Conservation (phyloP, 768 basidiomycete genomes). For the Panaeolus papilionaceus region DNA sequence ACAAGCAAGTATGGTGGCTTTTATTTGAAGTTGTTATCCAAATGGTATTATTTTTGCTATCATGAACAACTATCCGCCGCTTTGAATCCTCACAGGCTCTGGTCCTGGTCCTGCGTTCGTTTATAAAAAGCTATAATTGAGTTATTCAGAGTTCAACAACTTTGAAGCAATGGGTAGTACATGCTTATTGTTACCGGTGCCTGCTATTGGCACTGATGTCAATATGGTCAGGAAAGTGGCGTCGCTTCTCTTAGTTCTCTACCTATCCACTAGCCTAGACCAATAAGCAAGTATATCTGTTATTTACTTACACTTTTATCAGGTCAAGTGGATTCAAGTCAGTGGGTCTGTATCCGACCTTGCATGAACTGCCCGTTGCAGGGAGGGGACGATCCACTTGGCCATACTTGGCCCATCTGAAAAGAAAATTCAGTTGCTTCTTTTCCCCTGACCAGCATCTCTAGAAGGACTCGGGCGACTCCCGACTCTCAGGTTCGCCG, state of each 20-base stretch:
- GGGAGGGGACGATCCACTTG: background rate
- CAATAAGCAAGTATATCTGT: background rate
- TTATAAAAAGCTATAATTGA: background rate
- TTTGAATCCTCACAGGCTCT: background rate
- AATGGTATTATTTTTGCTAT: background rate
- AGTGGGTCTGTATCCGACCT: too few relatives aligned
- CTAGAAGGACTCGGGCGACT: background rate
- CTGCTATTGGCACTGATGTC: background rate
- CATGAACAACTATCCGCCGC: background rate
- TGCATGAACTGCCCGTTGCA: background rate
- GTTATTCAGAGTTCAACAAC: background rate
- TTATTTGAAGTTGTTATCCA: constrained; percentile 7
- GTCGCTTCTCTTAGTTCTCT: background rate
- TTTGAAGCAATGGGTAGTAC: too few relatives aligned
- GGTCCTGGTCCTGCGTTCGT: constrained; percentile 6
- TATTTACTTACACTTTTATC: too few relatives aligned
- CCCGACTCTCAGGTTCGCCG: too few relatives aligned
- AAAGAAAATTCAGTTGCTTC: background rate
- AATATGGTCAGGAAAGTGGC: background rate
- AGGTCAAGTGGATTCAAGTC: too few relatives aligned
- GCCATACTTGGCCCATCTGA: background rate
- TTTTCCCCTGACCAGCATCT: constrained; percentile 1
- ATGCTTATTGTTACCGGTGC: background rate
- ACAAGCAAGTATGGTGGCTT: background rate
- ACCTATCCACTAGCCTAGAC: background rate